A percentile compares a stretch with the other conserved stretches of the same genome.
Conservation (phyloP, 441 rosid species). For the Gossypium davidsonii region DNA sequence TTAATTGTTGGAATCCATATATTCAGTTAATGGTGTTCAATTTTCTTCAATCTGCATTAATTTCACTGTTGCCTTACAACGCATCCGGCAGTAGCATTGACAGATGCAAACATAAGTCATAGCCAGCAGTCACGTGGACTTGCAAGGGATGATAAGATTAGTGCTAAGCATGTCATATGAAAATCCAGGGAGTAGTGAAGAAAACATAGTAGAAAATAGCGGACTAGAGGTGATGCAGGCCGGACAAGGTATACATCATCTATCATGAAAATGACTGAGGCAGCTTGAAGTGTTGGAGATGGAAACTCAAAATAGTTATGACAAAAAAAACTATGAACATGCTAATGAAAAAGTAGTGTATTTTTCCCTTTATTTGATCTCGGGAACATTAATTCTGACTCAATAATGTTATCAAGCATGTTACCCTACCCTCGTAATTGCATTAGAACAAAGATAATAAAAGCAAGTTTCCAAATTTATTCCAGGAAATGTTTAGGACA, state of each 20-base stretch:
- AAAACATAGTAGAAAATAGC: background rate
- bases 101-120: background rate
- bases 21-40: background rate
- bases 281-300: background rate
- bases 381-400: background rate
- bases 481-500: background rate
- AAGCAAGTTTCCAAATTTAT: background rate
- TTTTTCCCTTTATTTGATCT: background rate
- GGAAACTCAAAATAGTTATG: background rate
- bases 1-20: background rate
- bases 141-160: background rate
- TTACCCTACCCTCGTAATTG: background rate
- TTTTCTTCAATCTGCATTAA: constrained; percentile 4
- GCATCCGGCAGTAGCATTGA: background rate
- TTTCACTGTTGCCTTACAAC: background rate
- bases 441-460: constrained; percentile 1
- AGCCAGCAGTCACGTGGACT: background rate
- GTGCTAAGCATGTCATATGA: background rate
- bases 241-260: background rate
- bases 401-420: background rate
- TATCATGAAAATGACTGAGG: background rate
- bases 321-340: background rate
- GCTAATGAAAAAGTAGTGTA: background rate
- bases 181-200: background rate
- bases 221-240: background rate